phyloP scores from a whole-genome alignment of 1,284 basidiomycete species.

The Cystobasidiaceae sp. region DNA sequence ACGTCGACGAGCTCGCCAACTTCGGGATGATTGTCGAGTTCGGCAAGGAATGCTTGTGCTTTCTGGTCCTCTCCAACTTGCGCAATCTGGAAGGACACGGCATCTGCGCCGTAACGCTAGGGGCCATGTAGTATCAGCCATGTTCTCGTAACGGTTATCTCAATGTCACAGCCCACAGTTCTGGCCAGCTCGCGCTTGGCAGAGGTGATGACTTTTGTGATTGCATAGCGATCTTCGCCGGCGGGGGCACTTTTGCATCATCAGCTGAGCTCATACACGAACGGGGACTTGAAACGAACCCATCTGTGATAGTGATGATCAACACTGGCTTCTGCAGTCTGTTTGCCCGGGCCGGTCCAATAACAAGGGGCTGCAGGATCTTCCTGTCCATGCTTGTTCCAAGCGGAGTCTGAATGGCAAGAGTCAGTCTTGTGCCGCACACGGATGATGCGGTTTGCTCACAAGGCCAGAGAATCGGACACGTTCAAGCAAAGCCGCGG shows the following conservation, averaged over 20 bases:
- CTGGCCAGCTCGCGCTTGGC: constrained; percentile 46
- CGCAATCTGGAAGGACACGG: constrained; percentile 50
- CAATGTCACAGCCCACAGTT: constrained; percentile 24
- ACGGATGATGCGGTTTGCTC: not conserved
- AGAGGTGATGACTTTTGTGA: constrained; percentile 48
- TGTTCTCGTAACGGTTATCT: not conserved
- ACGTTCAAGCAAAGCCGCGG: constrained; percentile 47
- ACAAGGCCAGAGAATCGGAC: constrained; percentile 36
- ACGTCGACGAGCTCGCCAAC: constrained; percentile 36
- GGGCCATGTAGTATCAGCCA: too few species aligned
- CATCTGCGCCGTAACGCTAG: constrained; percentile 49
- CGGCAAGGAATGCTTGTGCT: constrained; percentile 49
- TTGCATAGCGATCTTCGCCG: constrained; percentile 48
- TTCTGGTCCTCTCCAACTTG: constrained; percentile 37
- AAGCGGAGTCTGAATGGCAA: constrained; percentile 31
- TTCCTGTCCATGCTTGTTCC: constrained; percentile 50
- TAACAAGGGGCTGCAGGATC: constrained; percentile 50
- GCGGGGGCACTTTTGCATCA: constrained; percentile 34
- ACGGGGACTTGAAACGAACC: constrained; percentile 13
- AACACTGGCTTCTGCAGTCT: constrained; percentile 50
- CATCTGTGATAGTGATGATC: constrained; percentile 45
- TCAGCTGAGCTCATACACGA: constrained; percentile 2
- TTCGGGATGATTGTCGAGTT: constrained; percentile 49
- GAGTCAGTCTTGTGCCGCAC: not conserved
- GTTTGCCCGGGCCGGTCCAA: constrained; percentile 47